Conservation (phyloP, 2,329 filamentous ascomycete genomes). For the Beauveria asiatica region DNA sequence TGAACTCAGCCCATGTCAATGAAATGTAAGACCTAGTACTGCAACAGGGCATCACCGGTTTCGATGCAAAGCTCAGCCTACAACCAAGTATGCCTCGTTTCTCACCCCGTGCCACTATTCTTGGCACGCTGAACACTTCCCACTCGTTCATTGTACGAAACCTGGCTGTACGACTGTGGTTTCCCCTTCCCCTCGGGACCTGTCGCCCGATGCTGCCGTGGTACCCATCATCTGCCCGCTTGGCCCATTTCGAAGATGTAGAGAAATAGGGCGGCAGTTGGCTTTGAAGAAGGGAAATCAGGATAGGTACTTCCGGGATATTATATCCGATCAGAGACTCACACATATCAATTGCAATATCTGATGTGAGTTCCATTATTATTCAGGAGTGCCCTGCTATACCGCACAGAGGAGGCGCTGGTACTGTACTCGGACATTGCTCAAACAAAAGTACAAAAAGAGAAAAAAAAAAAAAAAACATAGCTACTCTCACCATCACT, state of each 20-base stretch:
- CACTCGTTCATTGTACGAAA: neutral
- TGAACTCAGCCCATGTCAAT: neutral
- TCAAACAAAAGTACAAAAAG: neutral
- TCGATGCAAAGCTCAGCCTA: neutral
- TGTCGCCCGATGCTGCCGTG: neutral
- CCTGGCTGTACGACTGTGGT: neutral
- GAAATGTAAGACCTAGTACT: neutral
- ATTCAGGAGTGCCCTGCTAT: neutral
- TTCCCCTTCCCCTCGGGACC: neutral
- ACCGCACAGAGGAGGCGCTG: too few relatives aligned
- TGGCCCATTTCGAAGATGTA: neutral
- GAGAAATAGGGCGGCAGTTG: neutral
- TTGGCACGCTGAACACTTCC: neutral
- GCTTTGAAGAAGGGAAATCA: neutral
- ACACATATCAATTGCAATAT: neutral
- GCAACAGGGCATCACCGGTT: neutral
- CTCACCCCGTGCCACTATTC: neutral
- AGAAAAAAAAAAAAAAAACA: too few relatives aligned
- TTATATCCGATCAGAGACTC: neutral
- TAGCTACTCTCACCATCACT: too few relatives aligned
- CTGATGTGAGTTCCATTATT: neutral
- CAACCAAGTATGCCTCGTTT: neutral
- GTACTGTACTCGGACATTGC: neutral
- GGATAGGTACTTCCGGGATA: neutral
- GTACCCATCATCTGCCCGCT: too few relatives aligned